phyloP scores from a whole-genome alignment of 2,329 filamentous ascomycete species.

The Aspergillus fijiensis region DNA sequence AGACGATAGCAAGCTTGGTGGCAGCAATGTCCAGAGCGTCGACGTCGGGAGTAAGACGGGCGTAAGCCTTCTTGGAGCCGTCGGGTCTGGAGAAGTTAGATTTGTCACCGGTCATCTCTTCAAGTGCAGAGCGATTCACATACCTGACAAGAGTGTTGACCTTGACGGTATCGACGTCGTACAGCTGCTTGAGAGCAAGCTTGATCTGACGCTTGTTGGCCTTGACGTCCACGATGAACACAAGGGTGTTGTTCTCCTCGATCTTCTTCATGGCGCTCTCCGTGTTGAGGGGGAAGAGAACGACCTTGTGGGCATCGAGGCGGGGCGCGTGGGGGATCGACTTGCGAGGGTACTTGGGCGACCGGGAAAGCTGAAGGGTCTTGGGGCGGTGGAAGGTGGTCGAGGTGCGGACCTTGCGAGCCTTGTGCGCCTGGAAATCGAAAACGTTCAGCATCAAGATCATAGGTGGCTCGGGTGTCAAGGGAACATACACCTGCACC shows the following conservation, averaged over 20 bases:
- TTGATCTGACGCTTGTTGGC: conserved; percentile 99
- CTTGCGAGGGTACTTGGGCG: conserved; percentile 96
- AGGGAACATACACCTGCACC: conserved; percentile 83
- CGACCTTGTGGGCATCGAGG: conserved; percentile 96
- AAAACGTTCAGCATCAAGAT: conserved; percentile 16
- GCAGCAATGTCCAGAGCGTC: conserved; percentile 99
- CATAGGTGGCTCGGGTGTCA: not conserved
- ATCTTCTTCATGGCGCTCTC: conserved; percentile 99
- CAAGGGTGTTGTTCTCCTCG: conserved; percentile 99
- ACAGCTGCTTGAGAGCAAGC: conserved; percentile 96
- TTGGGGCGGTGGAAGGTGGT: conserved; percentile 98
- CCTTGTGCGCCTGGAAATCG: conserved; percentile 69
- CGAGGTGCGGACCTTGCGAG: conserved; percentile 85
- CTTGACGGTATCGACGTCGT: conserved; percentile 97
- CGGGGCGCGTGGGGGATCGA: conserved; percentile 84
- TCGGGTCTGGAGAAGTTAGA: conserved; percentile 65
- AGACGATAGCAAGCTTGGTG: conserved; percentile 97
- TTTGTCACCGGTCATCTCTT: not conserved
- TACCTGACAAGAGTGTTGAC: conserved; percentile 99
- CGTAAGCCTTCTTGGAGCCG: conserved; percentile 98
- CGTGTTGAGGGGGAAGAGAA: conserved; percentile 98
- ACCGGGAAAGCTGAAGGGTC: conserved; percentile 86
- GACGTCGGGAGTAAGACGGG: conserved; percentile 90
- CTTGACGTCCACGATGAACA: conserved; percentile 96
- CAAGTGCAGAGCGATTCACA: conserved; percentile 14